Evolutionary conservation across 2,329 filamentous ascomycete species (phyloP).

Genomic region (Ophiostoma sp.): DNA sequence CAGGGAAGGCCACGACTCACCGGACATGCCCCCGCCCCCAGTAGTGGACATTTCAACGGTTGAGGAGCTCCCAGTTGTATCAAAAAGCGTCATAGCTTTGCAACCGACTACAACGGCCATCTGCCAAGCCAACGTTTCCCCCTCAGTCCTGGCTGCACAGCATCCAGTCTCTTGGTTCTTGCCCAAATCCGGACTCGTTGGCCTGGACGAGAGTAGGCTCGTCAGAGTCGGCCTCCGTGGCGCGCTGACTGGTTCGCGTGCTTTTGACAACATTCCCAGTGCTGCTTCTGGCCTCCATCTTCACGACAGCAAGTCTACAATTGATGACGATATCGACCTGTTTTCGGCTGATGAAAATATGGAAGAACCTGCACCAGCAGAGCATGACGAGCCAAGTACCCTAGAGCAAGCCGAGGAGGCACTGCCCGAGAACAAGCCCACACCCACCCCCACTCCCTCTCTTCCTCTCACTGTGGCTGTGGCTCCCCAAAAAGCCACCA

Average conservation of each 20-base stretch:
- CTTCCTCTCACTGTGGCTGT: not conserved
- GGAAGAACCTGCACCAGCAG: not conserved
- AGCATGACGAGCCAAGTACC: not conserved
- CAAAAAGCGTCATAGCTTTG: not conserved
- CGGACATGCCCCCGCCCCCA: not conserved
- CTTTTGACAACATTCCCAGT: conserved; percentile 25
- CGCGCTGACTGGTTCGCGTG: conserved; percentile 31
- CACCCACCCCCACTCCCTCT: not conserved
- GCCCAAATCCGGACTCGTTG: conserved; percentile 33
- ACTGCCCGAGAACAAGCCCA: not conserved
- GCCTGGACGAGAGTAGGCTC: conserved; percentile 31
- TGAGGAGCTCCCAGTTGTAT: not conserved
- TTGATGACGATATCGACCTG: conserved; percentile 12
- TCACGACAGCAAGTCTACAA: not conserved
- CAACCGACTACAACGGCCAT: not conserved
- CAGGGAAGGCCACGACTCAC: not conserved
- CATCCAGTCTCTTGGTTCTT: conserved; percentile 18
- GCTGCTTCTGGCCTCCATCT: not conserved
- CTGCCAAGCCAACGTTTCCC: not conserved
- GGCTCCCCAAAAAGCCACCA: not conserved
- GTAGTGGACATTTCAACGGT: not conserved
- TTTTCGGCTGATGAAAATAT: not conserved
- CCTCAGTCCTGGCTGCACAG: not conserved
- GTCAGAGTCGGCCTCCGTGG: conserved; percentile 32
- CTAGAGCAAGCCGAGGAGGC: not conserved